Evolutionary conservation across 225 moss, liverwort and hornwort species (phyloP).

Genomic region (Pleurozium schreberi): DNA sequence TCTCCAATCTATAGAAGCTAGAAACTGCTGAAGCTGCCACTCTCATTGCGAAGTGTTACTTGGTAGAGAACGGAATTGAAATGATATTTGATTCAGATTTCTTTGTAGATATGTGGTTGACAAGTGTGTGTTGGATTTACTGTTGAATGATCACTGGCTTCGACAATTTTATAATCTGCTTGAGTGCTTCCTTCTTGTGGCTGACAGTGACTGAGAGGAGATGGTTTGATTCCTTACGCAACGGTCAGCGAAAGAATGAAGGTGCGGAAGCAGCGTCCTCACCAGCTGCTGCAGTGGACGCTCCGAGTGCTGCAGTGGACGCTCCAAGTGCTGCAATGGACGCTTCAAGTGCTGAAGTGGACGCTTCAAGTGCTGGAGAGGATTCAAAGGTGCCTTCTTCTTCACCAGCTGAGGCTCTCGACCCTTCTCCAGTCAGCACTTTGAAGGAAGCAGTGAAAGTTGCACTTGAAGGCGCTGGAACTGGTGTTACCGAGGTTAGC

Average conservation of each 20-base stretch:
- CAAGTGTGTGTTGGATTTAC: not conserved
- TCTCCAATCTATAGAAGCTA: not conserved
- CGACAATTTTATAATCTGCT: not conserved
- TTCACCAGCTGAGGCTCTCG: not conserved
- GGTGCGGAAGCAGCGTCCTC: not conserved
- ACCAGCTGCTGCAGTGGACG: not conserved
- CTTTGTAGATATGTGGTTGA: not conserved
- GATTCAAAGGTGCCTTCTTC: not conserved
- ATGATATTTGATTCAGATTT: not conserved
- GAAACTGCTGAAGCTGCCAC: not conserved
- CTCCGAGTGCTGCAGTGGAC: not conserved
- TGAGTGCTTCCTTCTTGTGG: not conserved
- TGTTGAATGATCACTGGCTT: not conserved
- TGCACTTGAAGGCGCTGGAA: not conserved
- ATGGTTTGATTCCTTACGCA: slow-evolving; percentile 14
- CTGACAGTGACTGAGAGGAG: slow-evolving; percentile 15
- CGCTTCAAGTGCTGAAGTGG: not conserved
- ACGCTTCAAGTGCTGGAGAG: not conserved
- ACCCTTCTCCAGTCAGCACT: not conserved
- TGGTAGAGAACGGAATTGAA: not conserved
- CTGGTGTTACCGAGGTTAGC: not conserved
- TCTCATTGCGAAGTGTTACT: not conserved
- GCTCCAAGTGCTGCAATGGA: not conserved
- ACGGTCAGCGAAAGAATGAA: slow-evolving; percentile 13
- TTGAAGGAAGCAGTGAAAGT: not conserved